A percentile compares a stretch with the other conserved stretches of the same genome.
phyloP scores from a whole-genome alignment of 163 green algal species.

The Prototheca wickerhamii region DNA sequence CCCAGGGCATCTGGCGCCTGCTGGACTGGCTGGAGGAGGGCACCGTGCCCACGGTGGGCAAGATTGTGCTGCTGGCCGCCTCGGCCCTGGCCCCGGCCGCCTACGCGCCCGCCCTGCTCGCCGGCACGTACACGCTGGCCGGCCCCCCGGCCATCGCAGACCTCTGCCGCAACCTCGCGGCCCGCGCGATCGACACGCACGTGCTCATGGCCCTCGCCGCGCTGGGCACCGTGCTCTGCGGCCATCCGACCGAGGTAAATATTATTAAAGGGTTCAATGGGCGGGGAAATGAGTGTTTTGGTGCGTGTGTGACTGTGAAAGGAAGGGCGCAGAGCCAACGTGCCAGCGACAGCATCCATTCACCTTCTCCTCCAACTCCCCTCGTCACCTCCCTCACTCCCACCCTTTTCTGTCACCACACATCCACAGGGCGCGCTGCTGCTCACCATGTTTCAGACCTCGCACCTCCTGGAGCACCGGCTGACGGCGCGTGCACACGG shows the following conservation, averaged over 20 bases:
- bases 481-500: conserved; percentile 58
- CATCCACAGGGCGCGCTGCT: conserved; percentile 77
- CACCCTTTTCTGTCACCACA: background rate
- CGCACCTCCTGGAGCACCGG: conserved; percentile 62
- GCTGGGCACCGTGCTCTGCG: conserved; percentile 70
- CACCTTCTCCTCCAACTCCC: background rate
- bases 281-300: background rate
- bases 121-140: conserved; percentile 32
- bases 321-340: too few relatives aligned
- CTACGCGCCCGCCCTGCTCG: background rate
- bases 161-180: conserved; percentile 26
- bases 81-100: conserved; percentile 5
- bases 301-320: background rate
- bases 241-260: conserved; percentile 62
- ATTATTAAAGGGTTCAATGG: conserved; percentile 18
- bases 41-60: conserved; percentile 22
- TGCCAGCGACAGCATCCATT: background rate
- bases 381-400: background rate
- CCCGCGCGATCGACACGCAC: conserved; percentile 76
- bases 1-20: background rate
- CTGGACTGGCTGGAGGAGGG: conserved; percentile 36
- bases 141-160: conserved; percentile 55
- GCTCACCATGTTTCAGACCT: conserved; percentile 70
- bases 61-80: conserved; percentile 19
- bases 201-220: conserved; percentile 83